These are phyloP conservation scores for Termitomyces sp. DNA, from an alignment of 768 basidiomycete species.

Conservation along the genomic window DNA sequence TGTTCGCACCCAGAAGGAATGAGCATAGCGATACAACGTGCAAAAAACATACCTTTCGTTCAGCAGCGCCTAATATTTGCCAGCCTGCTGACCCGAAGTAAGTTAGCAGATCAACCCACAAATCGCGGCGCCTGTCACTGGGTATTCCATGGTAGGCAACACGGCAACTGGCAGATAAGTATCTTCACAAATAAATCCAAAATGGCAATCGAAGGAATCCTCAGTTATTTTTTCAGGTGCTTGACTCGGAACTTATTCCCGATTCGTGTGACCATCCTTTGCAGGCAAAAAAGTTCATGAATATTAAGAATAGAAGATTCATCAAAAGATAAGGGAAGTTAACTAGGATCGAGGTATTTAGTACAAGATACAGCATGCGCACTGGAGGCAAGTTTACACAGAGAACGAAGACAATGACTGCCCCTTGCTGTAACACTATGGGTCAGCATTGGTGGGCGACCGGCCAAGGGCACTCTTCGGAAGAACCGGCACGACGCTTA, in stretches of 20 bases:
- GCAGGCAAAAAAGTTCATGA: background rate
- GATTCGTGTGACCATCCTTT: background rate
- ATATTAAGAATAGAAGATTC: background rate
- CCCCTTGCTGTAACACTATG: background rate
- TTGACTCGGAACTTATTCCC: background rate
- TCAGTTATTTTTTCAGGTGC: too few relatives aligned
- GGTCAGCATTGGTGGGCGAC: background rate
- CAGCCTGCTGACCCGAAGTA: too few relatives aligned
- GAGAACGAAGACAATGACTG: background rate
- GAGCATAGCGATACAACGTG: too few relatives aligned
- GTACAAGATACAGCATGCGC: background rate
- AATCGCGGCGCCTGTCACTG: too few relatives aligned
- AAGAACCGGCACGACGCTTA: background rate
- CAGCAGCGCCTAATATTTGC: too few relatives aligned
- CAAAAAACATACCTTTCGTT: too few relatives aligned
- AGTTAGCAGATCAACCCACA: too few relatives aligned
- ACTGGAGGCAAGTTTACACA: background rate
- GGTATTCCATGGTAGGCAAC: too few relatives aligned
- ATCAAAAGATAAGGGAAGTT: background rate
- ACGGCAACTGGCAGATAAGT: too few relatives aligned
- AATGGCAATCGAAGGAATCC: too few relatives aligned
- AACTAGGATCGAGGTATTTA: background rate
- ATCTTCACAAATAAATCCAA: too few relatives aligned
- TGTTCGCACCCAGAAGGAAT: too few relatives aligned
- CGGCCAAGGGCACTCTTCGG: slow-evolving; percentile 1